Conservation (phyloP, 805 yeast genomes). For the Debaryomyces tyrocola region DNA sequence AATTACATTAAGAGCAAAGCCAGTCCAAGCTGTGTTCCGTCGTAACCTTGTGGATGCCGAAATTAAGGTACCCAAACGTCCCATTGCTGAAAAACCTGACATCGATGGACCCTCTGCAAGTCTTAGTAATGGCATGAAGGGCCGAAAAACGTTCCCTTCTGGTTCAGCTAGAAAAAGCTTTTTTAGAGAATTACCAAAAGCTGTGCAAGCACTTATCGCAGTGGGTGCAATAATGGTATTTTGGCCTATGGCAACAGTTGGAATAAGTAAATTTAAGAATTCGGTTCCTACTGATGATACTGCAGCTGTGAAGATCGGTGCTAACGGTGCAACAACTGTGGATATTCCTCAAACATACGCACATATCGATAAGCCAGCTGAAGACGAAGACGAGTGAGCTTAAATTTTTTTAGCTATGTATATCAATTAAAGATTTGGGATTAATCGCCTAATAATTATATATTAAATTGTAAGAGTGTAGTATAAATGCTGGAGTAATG, state of each 20-base stretch:
- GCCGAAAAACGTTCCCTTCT: constrained; percentile 7
- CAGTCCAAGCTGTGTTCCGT: neutral
- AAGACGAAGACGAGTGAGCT: constrained; percentile 1
- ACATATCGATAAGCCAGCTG: constrained; percentile 7
- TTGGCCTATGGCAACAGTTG: constrained; percentile 11
- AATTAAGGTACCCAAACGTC: neutral
- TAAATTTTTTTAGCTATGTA: neutral
- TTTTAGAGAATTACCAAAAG: constrained; percentile 8
- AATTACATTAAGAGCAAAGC: neutral
- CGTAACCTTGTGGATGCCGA: neutral
- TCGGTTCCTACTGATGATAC: constrained; percentile 10
- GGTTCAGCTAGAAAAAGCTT: constrained; percentile 8
- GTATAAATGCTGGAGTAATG: too few species aligned
- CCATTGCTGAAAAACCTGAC: neutral
- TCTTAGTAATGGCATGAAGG: neutral
- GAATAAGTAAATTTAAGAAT: constrained; percentile 5
- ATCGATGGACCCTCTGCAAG: neutral
- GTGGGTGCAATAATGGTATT: constrained; percentile 8
- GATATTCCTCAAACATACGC: constrained; percentile 11
- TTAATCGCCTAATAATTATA: too few species aligned
- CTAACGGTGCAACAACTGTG: constrained; percentile 7
- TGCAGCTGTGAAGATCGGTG: constrained; percentile 10
- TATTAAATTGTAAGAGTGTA: too few species aligned
- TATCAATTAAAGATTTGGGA: too few species aligned
- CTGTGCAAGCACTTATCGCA: constrained; percentile 2